Evolutionary conservation across 2,329 filamentous ascomycete genomes (phyloP).

Genomic region (Trichoderma sp.): DNA sequence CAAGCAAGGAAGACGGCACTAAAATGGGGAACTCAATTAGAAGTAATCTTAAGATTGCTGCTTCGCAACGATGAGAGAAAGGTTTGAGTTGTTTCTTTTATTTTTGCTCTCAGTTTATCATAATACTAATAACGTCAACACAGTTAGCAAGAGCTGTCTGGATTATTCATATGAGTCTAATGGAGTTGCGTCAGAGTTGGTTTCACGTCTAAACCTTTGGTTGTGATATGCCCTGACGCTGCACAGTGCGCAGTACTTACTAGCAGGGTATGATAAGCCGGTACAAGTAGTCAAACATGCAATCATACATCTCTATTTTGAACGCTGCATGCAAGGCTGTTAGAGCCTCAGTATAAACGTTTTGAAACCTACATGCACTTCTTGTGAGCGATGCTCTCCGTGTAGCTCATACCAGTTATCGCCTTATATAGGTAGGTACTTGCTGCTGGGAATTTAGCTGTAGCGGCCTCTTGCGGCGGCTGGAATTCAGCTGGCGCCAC

Average conservation of each 20-base stretch:
- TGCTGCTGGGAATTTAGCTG: background rate
- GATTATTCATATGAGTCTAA: background rate
- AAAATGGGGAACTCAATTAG: background rate
- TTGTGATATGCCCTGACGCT: background rate
- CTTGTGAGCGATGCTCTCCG: background rate
- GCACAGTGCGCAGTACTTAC: background rate
- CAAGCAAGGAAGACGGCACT: background rate
- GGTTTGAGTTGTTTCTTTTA: too few relatives aligned
- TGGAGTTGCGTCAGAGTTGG: background rate
- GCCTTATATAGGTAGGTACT: background rate
- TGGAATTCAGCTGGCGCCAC: too few relatives aligned
- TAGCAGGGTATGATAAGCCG: background rate
- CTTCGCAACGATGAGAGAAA: background rate
- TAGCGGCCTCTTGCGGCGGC: background rate
- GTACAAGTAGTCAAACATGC: background rate
- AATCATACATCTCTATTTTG: background rate
- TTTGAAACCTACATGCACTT: background rate
- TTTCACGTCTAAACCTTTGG: background rate
- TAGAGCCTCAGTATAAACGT: background rate
- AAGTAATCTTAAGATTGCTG: background rate
- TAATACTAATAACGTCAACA: too few relatives aligned
- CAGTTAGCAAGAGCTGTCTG: background rate
- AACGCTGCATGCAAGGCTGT: background rate
- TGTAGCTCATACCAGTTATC: background rate
- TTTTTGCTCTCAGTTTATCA: too few relatives aligned